These are phyloP conservation scores for Funneliformis caledonium DNA, from an alignment of 371 early-diverging fungal genomes.

Conservation along the genomic window DNA sequence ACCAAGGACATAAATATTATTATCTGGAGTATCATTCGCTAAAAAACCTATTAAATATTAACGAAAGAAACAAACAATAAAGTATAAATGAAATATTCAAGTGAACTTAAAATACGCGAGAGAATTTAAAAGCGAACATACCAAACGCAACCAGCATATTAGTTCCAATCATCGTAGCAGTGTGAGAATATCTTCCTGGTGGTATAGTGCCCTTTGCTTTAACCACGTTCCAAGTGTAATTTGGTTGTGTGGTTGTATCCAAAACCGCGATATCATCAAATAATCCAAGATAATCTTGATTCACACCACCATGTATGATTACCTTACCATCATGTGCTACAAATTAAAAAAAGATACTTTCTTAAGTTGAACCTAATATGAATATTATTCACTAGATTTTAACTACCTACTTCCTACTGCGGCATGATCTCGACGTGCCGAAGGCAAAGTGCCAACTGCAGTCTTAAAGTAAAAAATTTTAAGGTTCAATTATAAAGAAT, in stretches of 20 bases:
- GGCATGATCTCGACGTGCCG: neutral
- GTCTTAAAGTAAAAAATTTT: neutral
- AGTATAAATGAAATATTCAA: no score
- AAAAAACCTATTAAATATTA: neutral
- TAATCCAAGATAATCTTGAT: neutral
- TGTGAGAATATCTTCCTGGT: neutral
- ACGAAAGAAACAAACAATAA: neutral
- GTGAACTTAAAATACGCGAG: neutral
- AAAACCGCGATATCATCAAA: constrained; percentile 13
- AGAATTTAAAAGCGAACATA: neutral
- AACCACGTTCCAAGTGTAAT: neutral
- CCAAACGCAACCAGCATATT: constrained; percentile 30
- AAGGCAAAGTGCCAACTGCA: neutral
- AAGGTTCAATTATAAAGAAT: neutral
- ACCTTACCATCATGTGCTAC: constrained; percentile 17
- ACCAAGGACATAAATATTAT: neutral
- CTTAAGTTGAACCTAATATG: neutral
- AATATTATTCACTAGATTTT: neutral
- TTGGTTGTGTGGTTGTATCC: constrained; percentile 7
- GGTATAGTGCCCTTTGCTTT: neutral
- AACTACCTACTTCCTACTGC: constrained; percentile 16
- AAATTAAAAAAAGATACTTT: neutral
- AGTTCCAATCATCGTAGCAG: constrained; percentile 21
- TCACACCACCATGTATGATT: constrained; percentile 20
- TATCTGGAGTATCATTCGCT: neutral